Evolutionary conservation across 768 basidiomycete genomes (phyloP), one percentile per base, ranked within the genome.

Genomic region (Piloderma croceum): DNA sequence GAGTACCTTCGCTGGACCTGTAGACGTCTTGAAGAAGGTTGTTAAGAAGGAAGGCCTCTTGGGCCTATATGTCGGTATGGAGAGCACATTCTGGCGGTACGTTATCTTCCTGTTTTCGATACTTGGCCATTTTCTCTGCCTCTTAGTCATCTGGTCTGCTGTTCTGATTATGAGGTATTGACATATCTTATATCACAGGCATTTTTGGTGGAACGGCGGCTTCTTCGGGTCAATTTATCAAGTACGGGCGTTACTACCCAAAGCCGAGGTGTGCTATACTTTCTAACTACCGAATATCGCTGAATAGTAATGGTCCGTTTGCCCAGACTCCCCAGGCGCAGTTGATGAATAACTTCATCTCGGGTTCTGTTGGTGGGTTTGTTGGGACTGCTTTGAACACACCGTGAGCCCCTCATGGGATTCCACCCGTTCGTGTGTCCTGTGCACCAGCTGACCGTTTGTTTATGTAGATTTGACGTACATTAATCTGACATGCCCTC

Each of bases 51-150:
- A 90, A 24, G 94, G 94, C 21, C 36, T 86, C 4, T 64, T 97
- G 1, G 93, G 90, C 15, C 64, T 97, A 19, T 97, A 97, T 56
- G 79, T 79, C 18, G 93, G 96, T 24, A 93, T 98, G 86, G 96
- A 98, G 59, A 78, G 90, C 10, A 98, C 94, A 2, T 94, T 97
- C 67, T 97, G 94, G 94, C 77, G 93, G 89, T 88, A 41, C 24
- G 65, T 29, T 22, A 17, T 34, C 38, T 32, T n/a, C 34, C 31
- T 31, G 20, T 23, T 34, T 24, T 25, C 15, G 93, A 89, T 88
- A 40, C 24, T 65, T 25, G 27, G 27, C 10, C 13, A 31, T 15
- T 19, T 11, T 18, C 25, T 18, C 9, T 29, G 27, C 27, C 10
- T 29, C 15, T 13, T 31, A n/a, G 11, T n/a, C 17, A 15, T 12